Base-by-base conservation (phyloP, 1,284 basidiomycete genomes). In the Cystobasidiaceae sp. region DNA sequence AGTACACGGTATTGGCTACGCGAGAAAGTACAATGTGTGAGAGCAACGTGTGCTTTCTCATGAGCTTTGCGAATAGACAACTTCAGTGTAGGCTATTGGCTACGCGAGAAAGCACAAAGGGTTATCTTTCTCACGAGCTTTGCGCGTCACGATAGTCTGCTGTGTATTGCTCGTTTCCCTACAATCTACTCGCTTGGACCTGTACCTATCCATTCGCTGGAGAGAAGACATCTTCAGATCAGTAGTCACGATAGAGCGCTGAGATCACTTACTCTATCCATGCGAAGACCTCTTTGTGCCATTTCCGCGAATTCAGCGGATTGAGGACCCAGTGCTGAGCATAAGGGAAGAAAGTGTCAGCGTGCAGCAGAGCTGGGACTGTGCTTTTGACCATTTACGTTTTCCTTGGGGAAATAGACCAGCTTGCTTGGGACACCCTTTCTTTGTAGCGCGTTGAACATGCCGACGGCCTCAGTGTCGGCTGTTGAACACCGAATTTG, bases 331-430 rank as follows among this genome's bases (percentile, higher is more conserved):
- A 74, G 86, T 87, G 68, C 32, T 49, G 54, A 11, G 5, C n/a
- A 28, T 34, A 30, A 21, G 13, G n/a, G 21, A 17, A 25, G 37
- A 15, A 49, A 43, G 17, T 49, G 33, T 51, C 21, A 56, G 56
- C 8, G 32, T 70, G 78, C 34, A 84, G 83, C 83, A 87, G 72
- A 89, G 89, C 57, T 85, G 85, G 68, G 86, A 85, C 63, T 88
- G 83, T 66, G 87, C 70, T 9, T 89, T 88, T 89, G 89, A 93
- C 76, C 94, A 92, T 44, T 45, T 23, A 62, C 60, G 73, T 94
- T 94, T 80, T 96, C 93, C 72, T 90, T 71, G 0, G 89, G 89
- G 82, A 96, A 96, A 71, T 93, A 85, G 9, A 96, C 83, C 52
- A 96, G 81, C 54, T 93, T 84, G 68, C 85, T 88, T 4, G 88